phyloP scores from a whole-genome alignment of 306 rosid genomes.

The Malus asiatica region DNA sequence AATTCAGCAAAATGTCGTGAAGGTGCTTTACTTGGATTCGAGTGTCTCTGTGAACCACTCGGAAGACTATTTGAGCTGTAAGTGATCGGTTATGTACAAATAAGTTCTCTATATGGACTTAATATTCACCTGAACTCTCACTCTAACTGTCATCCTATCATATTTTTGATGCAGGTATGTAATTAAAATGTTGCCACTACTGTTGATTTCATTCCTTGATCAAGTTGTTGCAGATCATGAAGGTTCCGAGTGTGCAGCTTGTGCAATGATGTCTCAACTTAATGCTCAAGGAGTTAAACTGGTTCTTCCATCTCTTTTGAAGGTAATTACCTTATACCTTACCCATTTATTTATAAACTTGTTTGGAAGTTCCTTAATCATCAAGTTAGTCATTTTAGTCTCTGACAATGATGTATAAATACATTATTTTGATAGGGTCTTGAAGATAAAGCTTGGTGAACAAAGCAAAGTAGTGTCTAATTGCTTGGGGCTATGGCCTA shows the following conservation, averaged over 20 bases:
- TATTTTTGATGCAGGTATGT: slow-evolving; percentile 62
- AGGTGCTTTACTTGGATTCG: slow-evolving; percentile 92
- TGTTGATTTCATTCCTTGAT: slow-evolving; percentile 91
- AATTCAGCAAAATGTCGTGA: slow-evolving; percentile 87
- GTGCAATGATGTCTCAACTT: slow-evolving; percentile 98
- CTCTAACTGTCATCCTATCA: neutral
- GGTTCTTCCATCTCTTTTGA: slow-evolving; percentile 93
- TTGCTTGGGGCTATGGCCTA: slow-evolving; percentile 99
- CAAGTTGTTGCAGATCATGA: slow-evolving; percentile 95
- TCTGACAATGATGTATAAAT: neutral
- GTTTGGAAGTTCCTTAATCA: neutral
- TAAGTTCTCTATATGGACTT: slow-evolving; percentile 1
- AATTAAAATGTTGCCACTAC: slow-evolving; percentile 84
- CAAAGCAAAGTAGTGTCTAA: slow-evolving; percentile 96
- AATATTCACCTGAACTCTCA: neutral
- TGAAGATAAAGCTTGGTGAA: slow-evolving; percentile 99
- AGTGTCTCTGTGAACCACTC: slow-evolving; percentile 93
- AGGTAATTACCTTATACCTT: slow-evolving; percentile 41
- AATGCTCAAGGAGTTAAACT: slow-evolving; percentile 95
- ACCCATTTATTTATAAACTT: neutral
- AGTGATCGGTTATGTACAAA: slow-evolving; percentile 4
- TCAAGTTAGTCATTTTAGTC: neutral
- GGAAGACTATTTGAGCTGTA: slow-evolving; percentile 96
- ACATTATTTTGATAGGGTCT: slow-evolving; percentile 63
- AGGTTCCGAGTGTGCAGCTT: slow-evolving; percentile 94